A percentile compares a stretch with the other conserved stretches of the same genome.
Conservation (phyloP, 2,329 filamentous ascomycete genomes). For the Teratosphaeria zuluensis region DNA sequence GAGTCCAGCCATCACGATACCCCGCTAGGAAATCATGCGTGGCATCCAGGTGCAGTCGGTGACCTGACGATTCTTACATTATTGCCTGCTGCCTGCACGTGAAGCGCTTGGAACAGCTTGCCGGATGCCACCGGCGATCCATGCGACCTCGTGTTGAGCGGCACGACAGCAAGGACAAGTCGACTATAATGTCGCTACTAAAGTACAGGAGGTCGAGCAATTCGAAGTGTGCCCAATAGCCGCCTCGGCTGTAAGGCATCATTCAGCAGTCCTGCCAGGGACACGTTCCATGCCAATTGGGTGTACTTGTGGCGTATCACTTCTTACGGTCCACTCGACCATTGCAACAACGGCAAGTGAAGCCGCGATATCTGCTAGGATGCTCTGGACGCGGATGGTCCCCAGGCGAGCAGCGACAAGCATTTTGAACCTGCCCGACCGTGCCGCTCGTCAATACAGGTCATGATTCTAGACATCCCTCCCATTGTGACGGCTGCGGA, state of each 20-base stretch:
- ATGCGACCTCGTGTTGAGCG: neutral
- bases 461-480: neutral
- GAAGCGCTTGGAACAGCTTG: too few relatives aligned
- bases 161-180: neutral
- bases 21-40: neutral
- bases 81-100: neutral
- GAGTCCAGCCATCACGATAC: neutral
- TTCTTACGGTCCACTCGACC: neutral
- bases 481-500: neutral
- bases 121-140: neutral
- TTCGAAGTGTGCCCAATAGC: neutral
- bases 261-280: neutral
- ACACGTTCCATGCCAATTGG: neutral
- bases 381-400: neutral
- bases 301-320: neutral
- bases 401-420: neutral
- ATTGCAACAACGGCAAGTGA: neutral
- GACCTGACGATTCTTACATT: too few relatives aligned
- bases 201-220: neutral
- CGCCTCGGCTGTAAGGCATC: neutral
- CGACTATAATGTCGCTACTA: neutral
- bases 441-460: neutral
- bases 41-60: neutral
- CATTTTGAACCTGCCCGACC: neutral
- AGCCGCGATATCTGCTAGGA: neutral